Evolutionary conservation across 2,329 filamentous ascomycete genomes (phyloP).

Genomic region (Tolypocladium ovalisporum): DNA sequence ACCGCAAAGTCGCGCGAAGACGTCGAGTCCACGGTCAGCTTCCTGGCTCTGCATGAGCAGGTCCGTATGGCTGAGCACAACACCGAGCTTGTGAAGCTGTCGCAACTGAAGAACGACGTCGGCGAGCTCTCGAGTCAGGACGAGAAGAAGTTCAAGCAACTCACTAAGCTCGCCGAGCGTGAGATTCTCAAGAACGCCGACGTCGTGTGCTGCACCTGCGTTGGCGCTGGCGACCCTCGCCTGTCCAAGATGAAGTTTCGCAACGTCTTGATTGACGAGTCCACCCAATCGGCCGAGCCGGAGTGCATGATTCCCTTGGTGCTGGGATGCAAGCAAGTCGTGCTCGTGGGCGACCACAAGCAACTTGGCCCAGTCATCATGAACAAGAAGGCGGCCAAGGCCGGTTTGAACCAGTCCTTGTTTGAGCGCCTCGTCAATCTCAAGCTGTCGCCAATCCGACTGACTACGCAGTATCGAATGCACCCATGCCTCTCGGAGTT

Average conservation of each 20-base stretch:
- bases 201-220: conserved; percentile 97
- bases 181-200: conserved; percentile 94
- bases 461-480: conserved; percentile 98
- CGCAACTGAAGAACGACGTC: conserved; percentile 82
- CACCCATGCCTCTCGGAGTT: conserved; percentile 95
- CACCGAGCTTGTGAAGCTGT: conserved; percentile 82
- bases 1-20: conserved; percentile 99
- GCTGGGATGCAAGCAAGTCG: conserved; percentile 94
- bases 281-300: conserved; percentile 93
- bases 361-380: conserved; percentile 97
- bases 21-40: conserved; percentile 95
- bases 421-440: conserved; percentile 94
- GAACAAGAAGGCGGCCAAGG: conserved; percentile 99
- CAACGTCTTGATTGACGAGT: conserved; percentile 96
- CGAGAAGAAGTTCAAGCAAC: conserved; percentile 96
- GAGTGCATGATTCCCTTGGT: conserved; percentile 99
- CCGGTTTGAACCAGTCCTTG: conserved; percentile 93
- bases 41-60: conserved; percentile 90
- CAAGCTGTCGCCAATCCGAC: conserved; percentile 78
- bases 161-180: conserved; percentile 85
- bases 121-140: conserved; percentile 91
- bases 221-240: conserved; percentile 91
- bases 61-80: conserved; percentile 97
- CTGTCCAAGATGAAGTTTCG: conserved; percentile 97
- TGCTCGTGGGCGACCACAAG: conserved; percentile 97